Evolutionary conservation across 331 rosid species (phyloP).

Genomic region (Pyrus hybrid): DNA sequence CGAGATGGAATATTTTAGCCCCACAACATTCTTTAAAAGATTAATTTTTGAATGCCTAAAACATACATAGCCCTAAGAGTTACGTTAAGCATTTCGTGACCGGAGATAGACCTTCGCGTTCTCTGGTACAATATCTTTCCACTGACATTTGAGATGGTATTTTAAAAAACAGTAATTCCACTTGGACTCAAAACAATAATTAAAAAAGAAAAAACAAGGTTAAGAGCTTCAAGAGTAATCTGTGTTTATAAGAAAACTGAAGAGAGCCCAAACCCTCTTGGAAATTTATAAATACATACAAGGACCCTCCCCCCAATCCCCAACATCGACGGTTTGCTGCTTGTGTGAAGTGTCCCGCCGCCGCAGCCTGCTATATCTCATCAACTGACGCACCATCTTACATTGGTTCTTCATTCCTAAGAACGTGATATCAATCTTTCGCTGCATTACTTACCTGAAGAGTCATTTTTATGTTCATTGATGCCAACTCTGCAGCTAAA

Average conservation of each 20-base stretch:
- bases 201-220: no score
- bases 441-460: conserved; percentile 45
- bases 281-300: not conserved
- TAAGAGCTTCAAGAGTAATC: not conserved
- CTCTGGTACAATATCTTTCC: no score
- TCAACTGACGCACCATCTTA: not conserved
- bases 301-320: not conserved
- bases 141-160: no score
- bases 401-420: not conserved
- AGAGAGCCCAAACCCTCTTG: not conserved
- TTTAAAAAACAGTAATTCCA: not conserved
- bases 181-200: not conserved
- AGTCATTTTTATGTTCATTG: conserved; percentile 89
- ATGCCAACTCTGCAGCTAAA: conserved; percentile 87
- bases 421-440: conserved; percentile 18
- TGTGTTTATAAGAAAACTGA: not conserved
- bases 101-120: no score
- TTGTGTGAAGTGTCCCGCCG: not conserved
- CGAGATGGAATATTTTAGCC: no score
- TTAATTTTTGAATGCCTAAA: no score
- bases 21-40: no score
- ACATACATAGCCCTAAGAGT: no score
- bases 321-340: not conserved
- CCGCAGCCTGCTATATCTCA: not conserved
- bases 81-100: no score